These are phyloP conservation scores for Cercophora samala DNA, from an alignment of 495 filamentous ascomycete species.

Conservation along the genomic window DNA sequence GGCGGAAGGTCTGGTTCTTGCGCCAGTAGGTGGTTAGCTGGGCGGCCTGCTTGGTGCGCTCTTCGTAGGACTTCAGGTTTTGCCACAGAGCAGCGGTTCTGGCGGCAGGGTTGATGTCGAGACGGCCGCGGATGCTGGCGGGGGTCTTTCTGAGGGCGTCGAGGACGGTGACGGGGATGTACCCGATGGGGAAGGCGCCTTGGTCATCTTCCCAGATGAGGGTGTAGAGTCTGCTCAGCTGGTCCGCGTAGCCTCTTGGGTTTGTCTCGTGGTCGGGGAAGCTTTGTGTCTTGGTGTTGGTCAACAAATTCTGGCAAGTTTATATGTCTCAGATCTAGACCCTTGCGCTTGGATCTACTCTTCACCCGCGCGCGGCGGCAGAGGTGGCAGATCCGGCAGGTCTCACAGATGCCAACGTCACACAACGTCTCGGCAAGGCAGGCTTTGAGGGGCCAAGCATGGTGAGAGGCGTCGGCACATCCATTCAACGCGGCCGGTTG, in stretches of 20 bases:
- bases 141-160: conserved; percentile 49
- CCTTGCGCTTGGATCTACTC: no score
- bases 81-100: conserved; percentile 30
- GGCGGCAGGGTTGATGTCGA: conserved; percentile 51
- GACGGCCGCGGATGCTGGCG: conserved; percentile 44
- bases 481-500: neutral
- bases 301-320: neutral
- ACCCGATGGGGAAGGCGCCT: conserved; percentile 56
- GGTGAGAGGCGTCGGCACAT: neutral
- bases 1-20: conserved; percentile 58
- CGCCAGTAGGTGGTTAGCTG: conserved; percentile 62
- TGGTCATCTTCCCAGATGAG: conserved; percentile 52
- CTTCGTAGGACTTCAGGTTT: conserved; percentile 36
- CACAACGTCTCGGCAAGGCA: conserved; percentile 2
- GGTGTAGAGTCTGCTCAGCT: conserved; percentile 52
- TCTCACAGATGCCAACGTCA: neutral
- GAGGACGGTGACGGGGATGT: conserved; percentile 57
- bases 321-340: neutral
- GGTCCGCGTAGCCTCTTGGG: conserved; percentile 46
- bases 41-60: conserved; percentile 59
- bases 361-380: no score
- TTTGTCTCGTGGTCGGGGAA: conserved; percentile 65
- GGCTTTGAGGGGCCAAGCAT: neutral
- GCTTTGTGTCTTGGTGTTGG: conserved; percentile 39
- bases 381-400: neutral